These are phyloP conservation scores for Stachybotrys chartarum DNA, from an alignment of 2,329 filamentous ascomycete genomes.

Conservation along the genomic window DNA sequence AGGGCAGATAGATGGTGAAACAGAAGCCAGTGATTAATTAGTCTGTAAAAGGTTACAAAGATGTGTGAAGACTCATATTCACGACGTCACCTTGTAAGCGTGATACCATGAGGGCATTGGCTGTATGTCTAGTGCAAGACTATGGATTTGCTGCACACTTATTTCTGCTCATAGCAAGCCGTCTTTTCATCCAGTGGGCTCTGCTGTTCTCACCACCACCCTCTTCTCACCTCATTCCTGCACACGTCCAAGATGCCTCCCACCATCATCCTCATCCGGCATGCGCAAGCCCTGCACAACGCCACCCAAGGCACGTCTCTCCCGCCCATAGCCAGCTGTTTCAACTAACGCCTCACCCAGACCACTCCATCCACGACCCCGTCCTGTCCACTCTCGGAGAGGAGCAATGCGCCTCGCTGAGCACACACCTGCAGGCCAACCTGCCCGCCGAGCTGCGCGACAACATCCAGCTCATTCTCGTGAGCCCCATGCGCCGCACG, in stretches of 20 bases:
- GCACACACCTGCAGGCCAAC: constrained; percentile 31
- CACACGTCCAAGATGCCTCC: constrained; percentile 36
- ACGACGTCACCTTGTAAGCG: too few species aligned
- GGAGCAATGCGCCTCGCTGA: constrained; percentile 38
- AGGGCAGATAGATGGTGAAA: too few species aligned
- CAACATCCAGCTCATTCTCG: constrained; percentile 43
- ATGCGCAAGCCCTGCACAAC: constrained; percentile 68
- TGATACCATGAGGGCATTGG: too few species aligned
- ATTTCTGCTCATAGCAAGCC: too few species aligned
- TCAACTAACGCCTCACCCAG: constrained; percentile 13
- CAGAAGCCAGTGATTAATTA: too few species aligned
- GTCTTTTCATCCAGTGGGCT: too few species aligned
- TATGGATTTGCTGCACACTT: too few species aligned
- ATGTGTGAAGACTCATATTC: too few species aligned
- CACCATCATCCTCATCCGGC: constrained; percentile 73
- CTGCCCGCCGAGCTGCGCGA: constrained; percentile 19
- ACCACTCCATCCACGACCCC: constrained; percentile 43
- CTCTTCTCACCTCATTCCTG: too few species aligned
- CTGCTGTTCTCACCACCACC: too few species aligned
- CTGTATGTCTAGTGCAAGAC: too few species aligned
- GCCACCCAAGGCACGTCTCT: constrained; percentile 35
- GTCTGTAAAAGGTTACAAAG: too few species aligned
- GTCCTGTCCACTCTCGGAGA: constrained; percentile 40
- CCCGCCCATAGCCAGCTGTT: background rate
- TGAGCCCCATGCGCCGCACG: constrained; percentile 59